Conservation (phyloP, 75 land plant species). For the Chamaecyparis obtusa region DNA sequence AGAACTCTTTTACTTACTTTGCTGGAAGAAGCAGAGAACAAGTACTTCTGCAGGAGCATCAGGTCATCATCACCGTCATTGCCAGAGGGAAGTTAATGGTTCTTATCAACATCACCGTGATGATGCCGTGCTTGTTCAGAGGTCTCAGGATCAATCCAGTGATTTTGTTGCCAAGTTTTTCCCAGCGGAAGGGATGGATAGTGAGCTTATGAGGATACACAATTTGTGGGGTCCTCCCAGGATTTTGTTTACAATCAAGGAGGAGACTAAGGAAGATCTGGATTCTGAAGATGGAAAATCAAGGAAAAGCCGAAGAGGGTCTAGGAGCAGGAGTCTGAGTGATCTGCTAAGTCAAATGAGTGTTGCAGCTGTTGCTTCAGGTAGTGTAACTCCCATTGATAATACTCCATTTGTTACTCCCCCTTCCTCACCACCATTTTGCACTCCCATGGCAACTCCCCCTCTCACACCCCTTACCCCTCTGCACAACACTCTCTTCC, state of each 20-base stretch:
- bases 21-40: constrained; percentile 47
- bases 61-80: constrained; percentile 15
- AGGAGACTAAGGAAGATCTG: constrained; percentile 80
- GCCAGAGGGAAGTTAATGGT: background rate
- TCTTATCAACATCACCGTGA: background rate
- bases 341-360: constrained; percentile 31
- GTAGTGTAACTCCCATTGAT: background rate
- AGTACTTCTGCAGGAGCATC: constrained; percentile 26
- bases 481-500: constrained; percentile 11
- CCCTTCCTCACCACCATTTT: constrained; percentile 56
- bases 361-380: constrained; percentile 5
- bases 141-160: constrained; percentile 29
- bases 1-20: constrained; percentile 37
- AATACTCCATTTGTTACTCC: constrained; percentile 71
- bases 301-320: constrained; percentile 36
- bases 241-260: constrained; percentile 76
- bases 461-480: constrained; percentile 43
- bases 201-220: constrained; percentile 55
- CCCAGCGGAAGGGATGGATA: constrained; percentile 27
- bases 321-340: constrained; percentile 53
- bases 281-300: constrained; percentile 68
- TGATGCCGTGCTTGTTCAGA: constrained; percentile 3
- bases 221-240: constrained; percentile 60
- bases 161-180: constrained; percentile 8
- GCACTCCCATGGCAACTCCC: constrained; percentile 43